Conservation (phyloP, 208 protist species). For the Acanthamoeba castellanii region DNA sequence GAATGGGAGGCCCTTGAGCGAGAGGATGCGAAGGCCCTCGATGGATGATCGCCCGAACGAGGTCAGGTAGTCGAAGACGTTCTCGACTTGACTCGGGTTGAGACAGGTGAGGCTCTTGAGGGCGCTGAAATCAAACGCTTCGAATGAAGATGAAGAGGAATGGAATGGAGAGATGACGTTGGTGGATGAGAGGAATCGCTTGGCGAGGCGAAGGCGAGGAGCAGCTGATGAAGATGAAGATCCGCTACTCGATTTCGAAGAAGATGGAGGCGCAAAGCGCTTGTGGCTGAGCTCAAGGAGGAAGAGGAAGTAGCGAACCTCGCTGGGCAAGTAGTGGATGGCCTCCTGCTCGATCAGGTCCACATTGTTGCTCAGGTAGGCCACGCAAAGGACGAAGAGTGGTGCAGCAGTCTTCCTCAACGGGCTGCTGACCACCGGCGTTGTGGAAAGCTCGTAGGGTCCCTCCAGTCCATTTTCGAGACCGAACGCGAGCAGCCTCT, state of each 20-base stretch:
- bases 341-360: conserved; percentile 9
- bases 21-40: conserved; percentile 13
- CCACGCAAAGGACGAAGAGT: not conserved
- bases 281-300: not conserved
- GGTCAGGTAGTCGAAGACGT: conserved; percentile 15
- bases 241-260: not conserved
- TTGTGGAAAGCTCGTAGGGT: not conserved
- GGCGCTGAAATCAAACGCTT: not conserved
- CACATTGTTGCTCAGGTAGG: conserved; percentile 7
- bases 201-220: conserved; percentile 24
- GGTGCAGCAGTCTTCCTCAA: not conserved
- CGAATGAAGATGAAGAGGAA: not conserved
- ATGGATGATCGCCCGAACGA: conserved; percentile 16
- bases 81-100: not conserved
- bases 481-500: not conserved
- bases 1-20: conserved; percentile 24
- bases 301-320: conserved; percentile 47
- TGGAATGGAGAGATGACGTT: not conserved
- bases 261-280: not conserved
- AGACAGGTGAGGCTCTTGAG: not conserved
- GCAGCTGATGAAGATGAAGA: no score
- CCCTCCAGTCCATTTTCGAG: not conserved
- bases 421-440: not conserved
- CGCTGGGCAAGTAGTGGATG: conserved; percentile 12
- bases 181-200: not conserved